Base-by-base conservation (phyloP, 176 grass and related monocot species). In the Oryza australiensis region DNA sequence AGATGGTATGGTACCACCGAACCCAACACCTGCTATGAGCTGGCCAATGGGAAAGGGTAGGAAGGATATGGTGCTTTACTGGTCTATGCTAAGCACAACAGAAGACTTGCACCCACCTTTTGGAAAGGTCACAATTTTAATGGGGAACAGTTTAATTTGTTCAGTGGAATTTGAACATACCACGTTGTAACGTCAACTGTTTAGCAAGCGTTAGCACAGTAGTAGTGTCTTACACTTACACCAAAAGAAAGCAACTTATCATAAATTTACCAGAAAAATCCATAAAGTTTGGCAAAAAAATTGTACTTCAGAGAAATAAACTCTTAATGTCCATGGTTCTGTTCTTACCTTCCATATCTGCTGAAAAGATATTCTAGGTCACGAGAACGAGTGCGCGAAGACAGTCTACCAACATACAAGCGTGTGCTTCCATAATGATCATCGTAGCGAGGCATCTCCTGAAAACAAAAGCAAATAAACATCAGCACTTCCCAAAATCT, bases 371-470 rank as follows among this genome's bases (percentile, higher is more conserved):
- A 92, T 82, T 99, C 96, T 22, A 99, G 76, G 76, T 99, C 93
- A 0, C 96, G 89, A 2, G 96, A 91, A 68, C 96, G 88, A 57
- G 93, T 95, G 18, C 89, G 91, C 20, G 93, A 80, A 13, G 91
- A 88, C 77, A 99, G 27, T 73, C 91, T 88, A 26, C 96, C 96
- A 40, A 99, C 96, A 51, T 99, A 99, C 83, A 99, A 68, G 62
- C 96, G 91, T 4, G 91, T 85, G 49, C 41, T 88, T 48, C 87
- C 96, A 79, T 92, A 81, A 18, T 87, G 87, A 35, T 95, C 93
- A 79, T 99, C 96, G 24, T 99, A 68, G 77, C 93, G 96, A 88
- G 93, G 96, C 96, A 99, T 99, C 78, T 95, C 86, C 92, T 95
- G 85, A 59, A 87, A 23, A 86, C 8, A 83, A 70, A 33, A 85